Percentiles rank a stretch among this genome's conserved stretches.
Evolutionary conservation across 2,329 filamentous ascomycete species (phyloP).

Genomic region (Graphilbum sp.): DNA sequence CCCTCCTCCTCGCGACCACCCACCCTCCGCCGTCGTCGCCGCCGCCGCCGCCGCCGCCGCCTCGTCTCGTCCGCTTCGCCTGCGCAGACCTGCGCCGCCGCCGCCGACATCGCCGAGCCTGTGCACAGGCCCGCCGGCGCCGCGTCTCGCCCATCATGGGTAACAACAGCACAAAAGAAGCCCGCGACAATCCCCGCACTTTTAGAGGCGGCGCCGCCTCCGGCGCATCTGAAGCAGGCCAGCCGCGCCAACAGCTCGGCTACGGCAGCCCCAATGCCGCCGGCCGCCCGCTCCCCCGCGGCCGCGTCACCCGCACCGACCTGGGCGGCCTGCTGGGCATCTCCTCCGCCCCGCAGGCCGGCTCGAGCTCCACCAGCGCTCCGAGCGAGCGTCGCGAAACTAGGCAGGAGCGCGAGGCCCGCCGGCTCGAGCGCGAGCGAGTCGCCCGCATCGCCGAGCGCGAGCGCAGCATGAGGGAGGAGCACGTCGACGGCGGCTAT

Average conservation of each 20-base stretch:
- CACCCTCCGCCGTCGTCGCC: no score
- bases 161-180: slow-evolving; percentile 19
- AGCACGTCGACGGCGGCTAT: slow-evolving; percentile 87
- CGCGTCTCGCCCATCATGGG: slow-evolving; percentile 15
- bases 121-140: no score
- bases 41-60: no score
- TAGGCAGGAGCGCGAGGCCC: slow-evolving; percentile 76
- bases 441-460: slow-evolving; percentile 62
- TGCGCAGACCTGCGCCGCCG: no score
- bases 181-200: slow-evolving; percentile 13
- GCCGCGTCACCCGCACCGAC: slow-evolving; percentile 25
- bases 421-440: slow-evolving; percentile 70
- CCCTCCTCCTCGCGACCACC: not conserved
- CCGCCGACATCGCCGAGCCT: no score
- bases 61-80: no score
- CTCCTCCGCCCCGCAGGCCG: slow-evolving; percentile 17
- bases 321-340: slow-evolving; percentile 29
- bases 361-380: slow-evolving; percentile 20
- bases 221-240: no score
- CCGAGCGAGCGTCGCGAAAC: slow-evolving; percentile 58
- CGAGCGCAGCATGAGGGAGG: slow-evolving; percentile 77
- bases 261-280: slow-evolving; percentile 7
- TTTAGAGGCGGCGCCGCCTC: slow-evolving; percentile 10
- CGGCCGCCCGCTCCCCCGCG: slow-evolving; percentile 13
- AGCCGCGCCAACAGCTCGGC: slow-evolving; percentile 5